Evolutionary conservation across 768 basidiomycete species (phyloP), one percentile per base, ranked within the genome.

Genomic region (Auricularia sp.): DNA sequence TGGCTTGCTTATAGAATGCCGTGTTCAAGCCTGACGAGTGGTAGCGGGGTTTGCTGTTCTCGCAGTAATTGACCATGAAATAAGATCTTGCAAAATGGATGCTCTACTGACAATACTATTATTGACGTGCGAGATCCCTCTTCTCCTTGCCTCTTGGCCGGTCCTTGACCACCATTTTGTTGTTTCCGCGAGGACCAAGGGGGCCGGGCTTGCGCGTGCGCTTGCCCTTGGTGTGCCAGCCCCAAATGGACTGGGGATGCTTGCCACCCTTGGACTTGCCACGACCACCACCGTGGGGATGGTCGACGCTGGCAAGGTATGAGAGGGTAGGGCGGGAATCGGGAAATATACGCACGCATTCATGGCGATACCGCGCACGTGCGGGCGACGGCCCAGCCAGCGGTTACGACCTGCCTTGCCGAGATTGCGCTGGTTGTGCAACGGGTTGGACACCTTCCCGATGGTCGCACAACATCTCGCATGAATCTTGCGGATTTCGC

Each of bases 251-350:
- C 34, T 90, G 87, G 2, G 95, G 93, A 73, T 94, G 88, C 73
- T 92, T 96, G 84, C 95, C 87, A 65, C 92, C 92, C 82, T 99
- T 98, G 66, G 90, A 92, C 76, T 96, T 98, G 70, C 96, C 96
- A 77, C 96, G 89, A 75, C 96, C 96, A 80, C 96, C 95, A 76
- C 95, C 95, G 73, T 97, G 94, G 67, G 96, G 94, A 76, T 95
- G 93, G 76, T 94, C 93, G 64, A 82, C 83, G 58, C 92, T 94
- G 65, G 8, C 44, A 35, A 34, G 62, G 16, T 42, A 24, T 62
- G 13, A 64, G 51, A 62, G 24, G 64, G 34, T 51, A 21, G 37
- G 16, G 34, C 2, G 35, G 61, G 34, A 61, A 62, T 56, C 29
- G 45, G 33, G 68, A 51, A 34, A 21, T 11, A 66, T 67, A 81